A percentile compares a stretch with the other conserved stretches of the same genome.
These are phyloP conservation scores for Penicillium psychrofluorescens DNA, from an alignment of 495 filamentous ascomycete genomes.

Conservation along the genomic window DNA sequence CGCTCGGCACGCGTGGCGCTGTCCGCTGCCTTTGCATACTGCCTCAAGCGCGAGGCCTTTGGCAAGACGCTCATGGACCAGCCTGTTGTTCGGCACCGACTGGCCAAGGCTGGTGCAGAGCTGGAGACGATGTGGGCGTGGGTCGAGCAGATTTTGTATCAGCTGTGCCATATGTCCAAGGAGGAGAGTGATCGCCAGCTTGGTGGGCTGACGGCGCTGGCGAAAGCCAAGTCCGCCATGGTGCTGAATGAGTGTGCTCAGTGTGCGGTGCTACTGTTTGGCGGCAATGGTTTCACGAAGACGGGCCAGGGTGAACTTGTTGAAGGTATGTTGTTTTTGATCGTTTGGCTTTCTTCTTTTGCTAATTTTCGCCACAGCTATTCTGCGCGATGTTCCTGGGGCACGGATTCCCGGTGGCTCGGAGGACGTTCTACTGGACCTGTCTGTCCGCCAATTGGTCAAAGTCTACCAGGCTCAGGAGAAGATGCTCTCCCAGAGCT, in stretches of 20 bases:
- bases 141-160: slow-evolving; percentile 69
- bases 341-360: background rate
- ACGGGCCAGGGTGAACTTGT: slow-evolving; percentile 62
- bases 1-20: slow-evolving; percentile 59
- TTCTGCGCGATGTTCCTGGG: slow-evolving; percentile 59
- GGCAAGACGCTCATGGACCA: slow-evolving; percentile 68
- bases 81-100: slow-evolving; percentile 62
- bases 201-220: slow-evolving; percentile 61
- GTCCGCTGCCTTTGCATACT: slow-evolving; percentile 58
- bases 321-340: slow-evolving; percentile 44
- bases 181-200: slow-evolving; percentile 56
- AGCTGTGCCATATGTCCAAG: slow-evolving; percentile 55
- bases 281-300: slow-evolving; percentile 64
- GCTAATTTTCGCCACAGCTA: slow-evolving; percentile 28
- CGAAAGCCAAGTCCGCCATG: slow-evolving; percentile 64
- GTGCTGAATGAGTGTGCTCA: slow-evolving; percentile 65
- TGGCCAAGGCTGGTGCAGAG: slow-evolving; percentile 62
- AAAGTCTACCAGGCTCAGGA: slow-evolving; percentile 63
- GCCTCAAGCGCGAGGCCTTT: slow-evolving; percentile 66
- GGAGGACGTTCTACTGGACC: slow-evolving; percentile 69
- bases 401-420: slow-evolving; percentile 61
- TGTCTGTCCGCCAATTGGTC: slow-evolving; percentile 62
- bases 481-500: slow-evolving; percentile 45
- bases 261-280: slow-evolving; percentile 61
- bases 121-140: slow-evolving; percentile 67